Evolutionary conservation across 176 grass and related monocot genomes (phyloP).

Genomic region (Oryza meridionalis): DNA sequence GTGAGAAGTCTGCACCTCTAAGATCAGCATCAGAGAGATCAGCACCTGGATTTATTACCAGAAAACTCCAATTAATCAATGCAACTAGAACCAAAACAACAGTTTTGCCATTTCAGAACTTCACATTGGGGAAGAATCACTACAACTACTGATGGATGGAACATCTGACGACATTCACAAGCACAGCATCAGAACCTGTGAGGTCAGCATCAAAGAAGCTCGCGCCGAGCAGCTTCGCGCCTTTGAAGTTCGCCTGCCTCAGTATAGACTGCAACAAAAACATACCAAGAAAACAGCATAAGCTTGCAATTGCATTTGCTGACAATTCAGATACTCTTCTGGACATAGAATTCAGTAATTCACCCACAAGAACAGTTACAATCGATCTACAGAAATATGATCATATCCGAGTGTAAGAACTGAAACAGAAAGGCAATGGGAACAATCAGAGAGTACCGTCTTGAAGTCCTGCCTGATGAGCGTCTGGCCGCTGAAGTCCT

Average conservation of each 20-base stretch:
- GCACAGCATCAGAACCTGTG: conserved; percentile 45
- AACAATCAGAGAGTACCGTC: conserved; percentile 43
- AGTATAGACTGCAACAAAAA: conserved; percentile 63
- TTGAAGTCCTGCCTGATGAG: conserved; percentile 98
- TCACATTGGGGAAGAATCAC: not conserved
- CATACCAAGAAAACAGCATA: not conserved
- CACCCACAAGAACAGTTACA: not conserved
- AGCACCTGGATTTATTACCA: conserved; percentile 51
- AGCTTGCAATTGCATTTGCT: not conserved
- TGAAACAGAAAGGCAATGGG: not conserved
- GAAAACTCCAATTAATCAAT: not conserved
- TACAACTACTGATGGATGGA: not conserved
- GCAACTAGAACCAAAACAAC: not conserved
- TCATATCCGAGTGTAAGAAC: not conserved
- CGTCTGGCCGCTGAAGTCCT: conserved; percentile 89
- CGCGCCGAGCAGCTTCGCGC: conserved; percentile 70
- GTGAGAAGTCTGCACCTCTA: conserved; percentile 67
- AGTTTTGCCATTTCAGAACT: not conserved
- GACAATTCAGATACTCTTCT: not conserved
- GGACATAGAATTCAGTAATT: not conserved
- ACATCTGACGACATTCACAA: not conserved
- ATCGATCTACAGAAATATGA: not conserved
- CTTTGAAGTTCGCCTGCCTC: conserved; percentile 89
- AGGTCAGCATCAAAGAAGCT: conserved; percentile 94
- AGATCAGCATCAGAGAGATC: conserved; percentile 81